Evolutionary conservation across 352 stramenopile species (phyloP).

Genomic region (Hyaloperonospora arabidopsidis): DNA sequence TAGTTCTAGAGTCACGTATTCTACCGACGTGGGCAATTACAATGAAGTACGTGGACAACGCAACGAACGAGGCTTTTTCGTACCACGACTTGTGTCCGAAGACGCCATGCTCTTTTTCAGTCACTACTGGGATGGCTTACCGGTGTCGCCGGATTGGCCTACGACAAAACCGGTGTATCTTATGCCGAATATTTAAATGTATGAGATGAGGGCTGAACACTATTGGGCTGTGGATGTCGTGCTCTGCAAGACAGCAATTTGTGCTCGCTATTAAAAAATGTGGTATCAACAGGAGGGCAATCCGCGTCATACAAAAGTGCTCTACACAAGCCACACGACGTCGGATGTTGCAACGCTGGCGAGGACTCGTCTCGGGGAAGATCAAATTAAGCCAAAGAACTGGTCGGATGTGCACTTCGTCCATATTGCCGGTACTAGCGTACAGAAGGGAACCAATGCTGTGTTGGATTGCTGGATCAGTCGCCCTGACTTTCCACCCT

Average conservation of each 20-base stretch:
- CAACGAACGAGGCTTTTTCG: slow-evolving; percentile 20
- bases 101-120: slow-evolving; percentile 51
- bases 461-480: slow-evolving; percentile 55
- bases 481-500: slow-evolving; percentile 36
- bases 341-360: slow-evolving; percentile 32
- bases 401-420: slow-evolving; percentile 40
- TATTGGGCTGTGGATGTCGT: slow-evolving; percentile 41
- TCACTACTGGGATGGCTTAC: slow-evolving; percentile 45
- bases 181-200: slow-evolving; percentile 61
- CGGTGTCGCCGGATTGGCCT: slow-evolving; percentile 24
- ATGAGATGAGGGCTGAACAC: slow-evolving; percentile 38
- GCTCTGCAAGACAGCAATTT: slow-evolving; percentile 46
- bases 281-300: slow-evolving; percentile 65
- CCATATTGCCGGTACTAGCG: slow-evolving; percentile 44
- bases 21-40: slow-evolving; percentile 37
- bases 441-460: slow-evolving; percentile 42
- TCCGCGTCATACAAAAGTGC: slow-evolving; percentile 32
- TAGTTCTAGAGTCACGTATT: slow-evolving; percentile 39
- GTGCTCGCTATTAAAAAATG: slow-evolving; percentile 27
- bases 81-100: slow-evolving; percentile 49
- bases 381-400: slow-evolving; percentile 23
- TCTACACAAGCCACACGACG: slow-evolving; percentile 61
- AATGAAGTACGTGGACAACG: slow-evolving; percentile 21
- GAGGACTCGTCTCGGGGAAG: slow-evolving; percentile 1
- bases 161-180: slow-evolving; percentile 38